phyloP scores from a whole-genome alignment of 176 grass and related monocot species.

The Elymus sibiricus region DNA sequence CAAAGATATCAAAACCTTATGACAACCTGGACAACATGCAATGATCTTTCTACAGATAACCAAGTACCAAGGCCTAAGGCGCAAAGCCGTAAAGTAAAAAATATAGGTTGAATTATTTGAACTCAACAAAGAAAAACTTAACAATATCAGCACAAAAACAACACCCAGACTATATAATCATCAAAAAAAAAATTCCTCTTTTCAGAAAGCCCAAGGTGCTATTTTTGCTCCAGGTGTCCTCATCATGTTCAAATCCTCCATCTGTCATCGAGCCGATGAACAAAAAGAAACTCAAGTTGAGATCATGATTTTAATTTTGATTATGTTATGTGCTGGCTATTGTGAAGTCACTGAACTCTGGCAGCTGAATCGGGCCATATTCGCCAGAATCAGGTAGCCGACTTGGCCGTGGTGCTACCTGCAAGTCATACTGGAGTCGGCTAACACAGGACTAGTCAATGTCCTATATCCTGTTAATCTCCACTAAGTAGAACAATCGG shows the following conservation, averaged over 20 bases:
- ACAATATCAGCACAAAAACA: background rate
- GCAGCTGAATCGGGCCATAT: background rate
- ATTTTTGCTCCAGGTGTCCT: background rate
- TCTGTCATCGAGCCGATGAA: background rate
- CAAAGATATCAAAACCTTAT: background rate
- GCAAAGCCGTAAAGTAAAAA: background rate
- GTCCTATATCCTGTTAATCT: background rate
- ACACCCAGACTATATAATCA: background rate
- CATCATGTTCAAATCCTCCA: background rate
- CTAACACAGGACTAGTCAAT: background rate
- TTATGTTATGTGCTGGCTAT: background rate
- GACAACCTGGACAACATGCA: background rate
- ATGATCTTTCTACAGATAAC: background rate
- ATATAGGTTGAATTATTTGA: background rate
- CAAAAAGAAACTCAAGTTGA: background rate
- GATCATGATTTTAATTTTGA: background rate
- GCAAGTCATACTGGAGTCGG: background rate
- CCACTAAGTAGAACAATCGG: background rate
- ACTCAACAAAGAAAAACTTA: background rate
- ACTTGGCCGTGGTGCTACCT: background rate
- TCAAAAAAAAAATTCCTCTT: background rate
- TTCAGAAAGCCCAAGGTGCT: background rate
- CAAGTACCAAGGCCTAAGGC: background rate
- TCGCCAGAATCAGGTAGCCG: background rate
- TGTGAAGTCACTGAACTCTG: background rate